Evolutionary conservation across 371 early-diverging fungal genomes (phyloP), one percentile per base, ranked within the genome.

Genomic region (Choanephora cucurbitarum): DNA sequence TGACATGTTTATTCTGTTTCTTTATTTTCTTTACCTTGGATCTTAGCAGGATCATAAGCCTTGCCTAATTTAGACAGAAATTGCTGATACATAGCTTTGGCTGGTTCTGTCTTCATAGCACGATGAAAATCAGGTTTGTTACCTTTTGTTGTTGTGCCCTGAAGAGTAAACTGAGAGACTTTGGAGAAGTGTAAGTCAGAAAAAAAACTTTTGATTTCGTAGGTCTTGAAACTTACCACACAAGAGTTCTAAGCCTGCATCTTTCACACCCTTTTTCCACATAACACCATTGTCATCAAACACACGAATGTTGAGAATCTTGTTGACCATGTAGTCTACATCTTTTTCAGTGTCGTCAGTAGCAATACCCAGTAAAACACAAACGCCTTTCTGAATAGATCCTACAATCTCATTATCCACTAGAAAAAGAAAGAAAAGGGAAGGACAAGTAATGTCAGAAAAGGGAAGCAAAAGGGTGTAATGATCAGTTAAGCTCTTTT

Each of bases 41-140:
- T 85, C 62, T 81, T 84, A 1, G 77, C 74, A 8, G 80, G 67
- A 17, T 77, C 68, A 64, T 91, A 91, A 5, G 78, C 75, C 39
- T 75, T 62, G n/a, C 84, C 81, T 49, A 96, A 49, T 44, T 85
- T 83, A 21, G 66, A 66, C 41, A 96, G 66, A 56, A 96, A 93
- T 23, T 71, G 63, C 10, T 80, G 67, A 67, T 94, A 96, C 69
- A 91, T 80, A 9, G 72, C 77, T 28, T 77, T 81, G n/a, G 92
- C 85, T 6, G 65, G 51, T 0, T 71, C 80, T 0, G 86, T 72
- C 52, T 87, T 87, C 94, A 94, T 94, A 13, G 94, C 89, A 28
- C 73, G 52, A 59, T 93, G 94, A 58, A 96, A 96, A 67, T 93
- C 94, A 8, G 94, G 96, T 60, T 95, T 95, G 44, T 83, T 85